These are phyloP conservation scores for Meredithiella fracta DNA, from an alignment of 2,329 filamentous ascomycete genomes.

Conservation along the genomic window DNA sequence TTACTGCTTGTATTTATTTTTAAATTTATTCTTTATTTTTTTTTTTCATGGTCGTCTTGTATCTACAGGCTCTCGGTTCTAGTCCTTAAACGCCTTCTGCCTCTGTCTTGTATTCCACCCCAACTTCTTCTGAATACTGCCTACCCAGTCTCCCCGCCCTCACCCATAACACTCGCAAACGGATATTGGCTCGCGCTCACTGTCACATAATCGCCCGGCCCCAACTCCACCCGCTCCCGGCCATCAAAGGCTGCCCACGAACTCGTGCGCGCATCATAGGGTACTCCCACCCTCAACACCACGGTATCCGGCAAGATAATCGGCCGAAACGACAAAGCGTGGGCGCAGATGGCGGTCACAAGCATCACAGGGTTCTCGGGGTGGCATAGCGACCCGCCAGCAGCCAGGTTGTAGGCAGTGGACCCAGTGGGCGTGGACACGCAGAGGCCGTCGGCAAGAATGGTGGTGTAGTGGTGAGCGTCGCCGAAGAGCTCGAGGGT, in stretches of 20 bases:
- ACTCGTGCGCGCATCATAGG: constrained; percentile 73
- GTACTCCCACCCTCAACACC: constrained; percentile 82
- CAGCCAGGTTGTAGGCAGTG: constrained; percentile 89
- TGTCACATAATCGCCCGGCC: constrained; percentile 68
- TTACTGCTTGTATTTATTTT: neutral
- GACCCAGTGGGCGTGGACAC: constrained; percentile 89
- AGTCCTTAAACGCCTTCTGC: constrained; percentile 41
- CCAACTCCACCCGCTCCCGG: constrained; percentile 65
- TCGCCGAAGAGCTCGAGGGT: constrained; percentile 85
- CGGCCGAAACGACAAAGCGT: constrained; percentile 89
- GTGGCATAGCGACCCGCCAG: constrained; percentile 87
- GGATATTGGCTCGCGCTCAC: constrained; percentile 67
- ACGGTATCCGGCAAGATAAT: constrained; percentile 95
- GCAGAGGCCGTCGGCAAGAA: constrained; percentile 84
- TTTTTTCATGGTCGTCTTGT: neutral
- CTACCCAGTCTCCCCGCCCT: constrained; percentile 68
- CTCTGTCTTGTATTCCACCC: constrained; percentile 69
- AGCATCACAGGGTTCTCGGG: constrained; percentile 94
- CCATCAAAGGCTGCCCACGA: constrained; percentile 99
- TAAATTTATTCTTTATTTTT: neutral
- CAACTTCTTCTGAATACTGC: constrained; percentile 61
- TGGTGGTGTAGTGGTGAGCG: constrained; percentile 85
- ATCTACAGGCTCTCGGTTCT: constrained; percentile 18
- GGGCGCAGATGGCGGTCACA: constrained; percentile 83
- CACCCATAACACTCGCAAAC: constrained; percentile 59